phyloP scores from a whole-genome alignment of 2,329 filamentous ascomycete genomes.

The Septoria linicola region DNA sequence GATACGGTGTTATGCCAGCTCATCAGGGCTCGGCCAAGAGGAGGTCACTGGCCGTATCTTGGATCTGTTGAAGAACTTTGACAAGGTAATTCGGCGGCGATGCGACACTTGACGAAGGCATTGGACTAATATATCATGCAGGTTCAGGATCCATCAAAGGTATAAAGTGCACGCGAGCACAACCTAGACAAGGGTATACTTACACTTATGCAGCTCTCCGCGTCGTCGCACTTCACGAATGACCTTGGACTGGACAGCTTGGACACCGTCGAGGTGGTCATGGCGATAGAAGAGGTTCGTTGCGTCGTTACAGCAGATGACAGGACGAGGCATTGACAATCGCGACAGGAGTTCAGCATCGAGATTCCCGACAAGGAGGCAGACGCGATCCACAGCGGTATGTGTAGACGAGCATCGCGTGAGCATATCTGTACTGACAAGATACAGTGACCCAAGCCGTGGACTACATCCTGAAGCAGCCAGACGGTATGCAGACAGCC shows the following conservation, averaged over 20 bases:
- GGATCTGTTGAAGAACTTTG: conserved; percentile 90
- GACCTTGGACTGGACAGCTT: conserved; percentile 96
- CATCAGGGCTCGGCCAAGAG: conserved; percentile 71
- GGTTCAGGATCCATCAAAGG: conserved; percentile 63
- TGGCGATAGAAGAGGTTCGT: conserved; percentile 95
- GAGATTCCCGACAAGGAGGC: conserved; percentile 98
- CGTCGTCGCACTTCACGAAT: conserved; percentile 87
- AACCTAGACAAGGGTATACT: not conserved
- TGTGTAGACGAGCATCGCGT: conserved; percentile 36
- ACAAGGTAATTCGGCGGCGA: conserved; percentile 73
- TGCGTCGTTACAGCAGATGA: conserved; percentile 46
- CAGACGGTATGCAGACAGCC: conserved; percentile 68
- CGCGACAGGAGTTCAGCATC: conserved; percentile 72
- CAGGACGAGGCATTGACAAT: conserved; percentile 38
- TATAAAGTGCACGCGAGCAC: conserved; percentile 37
- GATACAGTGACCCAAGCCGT: conserved; percentile 83
- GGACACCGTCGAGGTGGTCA: conserved; percentile 98
- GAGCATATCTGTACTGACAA: conserved; percentile 34
- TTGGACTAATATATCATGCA: conserved; percentile 40
- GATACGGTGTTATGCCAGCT: conserved; percentile 83
- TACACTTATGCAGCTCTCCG: conserved; percentile 64
- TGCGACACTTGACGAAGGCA: conserved; percentile 8
- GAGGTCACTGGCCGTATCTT: conserved; percentile 92
- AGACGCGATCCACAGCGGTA: conserved; percentile 90
- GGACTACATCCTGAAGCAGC: conserved; percentile 88